Evolutionary conservation across 2,329 filamentous ascomycete species (phyloP).

Genomic region (Iodosphaeria phyllophila): DNA sequence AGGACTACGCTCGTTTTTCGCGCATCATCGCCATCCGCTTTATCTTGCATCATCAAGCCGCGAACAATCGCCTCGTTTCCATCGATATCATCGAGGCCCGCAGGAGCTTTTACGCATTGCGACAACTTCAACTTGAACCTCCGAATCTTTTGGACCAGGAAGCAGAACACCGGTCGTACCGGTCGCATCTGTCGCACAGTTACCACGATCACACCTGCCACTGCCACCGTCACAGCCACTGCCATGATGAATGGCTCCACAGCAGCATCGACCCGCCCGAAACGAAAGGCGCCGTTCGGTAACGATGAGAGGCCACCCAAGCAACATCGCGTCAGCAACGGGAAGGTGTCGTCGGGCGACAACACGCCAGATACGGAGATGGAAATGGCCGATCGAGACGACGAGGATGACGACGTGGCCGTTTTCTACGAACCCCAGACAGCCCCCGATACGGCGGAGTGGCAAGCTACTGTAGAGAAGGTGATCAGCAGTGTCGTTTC

Average conservation of each 20-base stretch:
- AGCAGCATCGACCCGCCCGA: conserved; percentile 22
- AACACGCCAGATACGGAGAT: conserved; percentile 30
- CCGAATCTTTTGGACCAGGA: no score
- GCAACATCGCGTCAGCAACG: conserved; percentile 24
- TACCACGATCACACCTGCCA: no score
- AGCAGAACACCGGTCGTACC: no score
- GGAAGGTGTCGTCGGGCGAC: conserved; percentile 28
- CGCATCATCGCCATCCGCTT: no score
- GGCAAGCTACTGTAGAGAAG: conserved; percentile 87
- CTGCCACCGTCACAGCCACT: not conserved
- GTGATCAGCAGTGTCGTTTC: conserved; percentile 93
- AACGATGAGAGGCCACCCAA: conserved; percentile 22
- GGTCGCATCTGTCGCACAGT: no score
- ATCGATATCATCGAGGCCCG: no score
- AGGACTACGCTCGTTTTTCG: no score
- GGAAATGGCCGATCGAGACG: conserved; percentile 12
- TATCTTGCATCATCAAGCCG: no score
- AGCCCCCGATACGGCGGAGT: conserved; percentile 52
- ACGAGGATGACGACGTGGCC: conserved; percentile 22
- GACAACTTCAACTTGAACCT: no score
- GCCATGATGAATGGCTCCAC: conserved; percentile 24
- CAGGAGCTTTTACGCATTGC: no score
- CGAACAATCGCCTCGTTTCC: no score
- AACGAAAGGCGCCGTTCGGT: conserved; percentile 31
- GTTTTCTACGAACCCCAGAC: conserved; percentile 17